Base-by-base conservation (phyloP, 495 filamentous ascomycete genomes). In the Daldinia vernicosa region DNA sequence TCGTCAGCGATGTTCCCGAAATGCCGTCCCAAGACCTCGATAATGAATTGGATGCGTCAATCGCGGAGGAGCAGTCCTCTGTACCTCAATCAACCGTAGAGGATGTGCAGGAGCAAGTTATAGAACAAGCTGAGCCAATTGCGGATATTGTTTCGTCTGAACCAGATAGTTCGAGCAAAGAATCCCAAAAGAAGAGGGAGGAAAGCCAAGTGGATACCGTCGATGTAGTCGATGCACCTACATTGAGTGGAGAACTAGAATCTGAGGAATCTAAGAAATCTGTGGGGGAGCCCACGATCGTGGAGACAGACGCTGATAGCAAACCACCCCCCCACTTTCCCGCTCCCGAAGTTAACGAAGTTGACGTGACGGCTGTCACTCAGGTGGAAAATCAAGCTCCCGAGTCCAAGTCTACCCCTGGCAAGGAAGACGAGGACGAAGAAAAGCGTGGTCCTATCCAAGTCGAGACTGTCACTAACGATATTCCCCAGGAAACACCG, bases 171-270 rank as follows among this genome's bases (percentile, higher is more conserved):
- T 60, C 69, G n/a, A 56, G 17, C 64, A 73, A 71, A 52, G 60
- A 67, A 63, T 67, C 53, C 37, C 47, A 72, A 39, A 57, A 67
- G 26, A 63, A 74, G 52, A 60, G 52, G 40, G 58, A 76, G 52
- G 43, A 67, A 32, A 22, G 22, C 14, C 35, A 52, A 47, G 17
- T 47, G 53, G 40, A 40, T 50, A 17, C 35, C 6, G 2, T 19
- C 19, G 43, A 47, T 22, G 9, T 8, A 12, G 24, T 47, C 8
- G 66, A 69, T 67, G 47, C 33, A 51, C 19, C 32, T 45, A 28
- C 55, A 39, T 52, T 55, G 15, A 43, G 26, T 45, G 62, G 71
- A 11, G 54, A 50, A 56, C 51, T 43, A 19, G 56, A 65, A 43
- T 22, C 59, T 64, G 59, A 43, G 9, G 56, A 70, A 43, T 22